A percentile compares a stretch with the other conserved stretches of the same genome.
These are phyloP conservation scores for Leccinum barrowsii DNA, from an alignment of 768 basidiomycete species.

Conservation along the genomic window DNA sequence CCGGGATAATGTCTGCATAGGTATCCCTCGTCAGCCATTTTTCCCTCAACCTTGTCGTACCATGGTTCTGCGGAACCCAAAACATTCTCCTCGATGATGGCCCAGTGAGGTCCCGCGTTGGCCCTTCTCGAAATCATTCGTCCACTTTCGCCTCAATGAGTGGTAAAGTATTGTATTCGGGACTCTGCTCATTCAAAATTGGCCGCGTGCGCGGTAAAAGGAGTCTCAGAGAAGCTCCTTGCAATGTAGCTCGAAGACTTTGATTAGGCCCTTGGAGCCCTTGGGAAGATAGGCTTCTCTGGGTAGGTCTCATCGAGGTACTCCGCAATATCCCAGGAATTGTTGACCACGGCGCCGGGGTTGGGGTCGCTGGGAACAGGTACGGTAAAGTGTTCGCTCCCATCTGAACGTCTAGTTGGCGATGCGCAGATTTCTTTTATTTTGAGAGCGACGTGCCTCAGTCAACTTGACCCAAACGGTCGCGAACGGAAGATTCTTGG, in stretches of 20 bases:
- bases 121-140: conserved; percentile 35
- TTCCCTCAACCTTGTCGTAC: conserved; percentile 22
- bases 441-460: conserved; percentile 20
- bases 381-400: conserved; percentile 25
- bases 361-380: conserved; percentile 34
- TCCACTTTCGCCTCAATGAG: conserved; percentile 36
- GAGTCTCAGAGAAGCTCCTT: conserved; percentile 2
- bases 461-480: conserved; percentile 34
- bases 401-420: conserved; percentile 18
- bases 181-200: conserved; percentile 33
- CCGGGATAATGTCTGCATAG: conserved; percentile 30
- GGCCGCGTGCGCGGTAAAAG: conserved; percentile 19
- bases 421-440: conserved; percentile 27
- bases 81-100: conserved; percentile 9
- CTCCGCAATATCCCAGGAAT: conserved; percentile 32
- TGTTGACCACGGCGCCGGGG: conserved; percentile 24
- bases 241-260: conserved; percentile 8
- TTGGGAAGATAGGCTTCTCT: conserved; percentile 27
- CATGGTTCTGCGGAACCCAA: conserved; percentile 10
- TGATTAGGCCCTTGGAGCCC: conserved; percentile 20
- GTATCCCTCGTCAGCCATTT: conserved; percentile 30
- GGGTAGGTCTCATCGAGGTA: conserved; percentile 37
- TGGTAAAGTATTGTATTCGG: conserved; percentile 37
- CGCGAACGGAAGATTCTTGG: conserved; percentile 32
- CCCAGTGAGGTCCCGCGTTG: conserved; percentile 31